A percentile compares a stretch with the other conserved stretches of the same genome.
Conservation (phyloP, 164 flowering plant genomes). For the Liriodendron chinense region DNA sequence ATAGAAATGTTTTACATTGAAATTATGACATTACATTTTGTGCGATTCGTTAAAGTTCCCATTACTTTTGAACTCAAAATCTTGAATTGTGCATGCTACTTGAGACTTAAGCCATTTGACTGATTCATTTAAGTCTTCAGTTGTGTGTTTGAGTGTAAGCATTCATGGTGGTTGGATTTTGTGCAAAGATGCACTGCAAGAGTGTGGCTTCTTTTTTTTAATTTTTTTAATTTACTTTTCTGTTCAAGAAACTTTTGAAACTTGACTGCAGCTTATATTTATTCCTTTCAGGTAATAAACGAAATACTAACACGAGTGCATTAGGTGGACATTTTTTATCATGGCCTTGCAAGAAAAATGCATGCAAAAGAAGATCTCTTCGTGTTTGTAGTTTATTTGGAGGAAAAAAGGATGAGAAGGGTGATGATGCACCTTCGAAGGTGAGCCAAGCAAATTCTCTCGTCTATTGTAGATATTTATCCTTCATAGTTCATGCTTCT, state of each 20-base stretch:
- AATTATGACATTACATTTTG: no score
- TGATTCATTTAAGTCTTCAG: no score
- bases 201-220: no score
- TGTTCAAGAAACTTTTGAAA: neutral
- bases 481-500: no score
- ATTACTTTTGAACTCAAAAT: no score
- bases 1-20: no score
- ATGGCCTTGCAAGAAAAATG: slow-evolving; percentile 15
- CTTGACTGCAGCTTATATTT: neutral
- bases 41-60: no score
- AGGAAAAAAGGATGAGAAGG: slow-evolving; percentile 70
- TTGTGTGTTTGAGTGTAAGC: no score
- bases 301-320: slow-evolving; percentile 9
- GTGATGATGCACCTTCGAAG: slow-evolving; percentile 59
- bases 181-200: neutral
- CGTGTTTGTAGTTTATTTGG: slow-evolving; percentile 63
- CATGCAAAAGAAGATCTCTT: slow-evolving; percentile 21
- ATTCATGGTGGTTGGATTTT: neutral
- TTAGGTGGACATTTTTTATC: slow-evolving; percentile 21
- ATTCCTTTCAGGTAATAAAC: slow-evolving; percentile 30
- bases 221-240: no score
- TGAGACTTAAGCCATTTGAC: no score
- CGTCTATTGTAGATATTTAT: neutral
- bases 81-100: no score
- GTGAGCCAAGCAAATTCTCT: slow-evolving; percentile 18